A percentile compares a stretch with the other conserved stretches of the same genome.
Evolutionary conservation across 1,284 basidiomycete species (phyloP).

Genomic region (Sanghuangporus sanghuang): DNA sequence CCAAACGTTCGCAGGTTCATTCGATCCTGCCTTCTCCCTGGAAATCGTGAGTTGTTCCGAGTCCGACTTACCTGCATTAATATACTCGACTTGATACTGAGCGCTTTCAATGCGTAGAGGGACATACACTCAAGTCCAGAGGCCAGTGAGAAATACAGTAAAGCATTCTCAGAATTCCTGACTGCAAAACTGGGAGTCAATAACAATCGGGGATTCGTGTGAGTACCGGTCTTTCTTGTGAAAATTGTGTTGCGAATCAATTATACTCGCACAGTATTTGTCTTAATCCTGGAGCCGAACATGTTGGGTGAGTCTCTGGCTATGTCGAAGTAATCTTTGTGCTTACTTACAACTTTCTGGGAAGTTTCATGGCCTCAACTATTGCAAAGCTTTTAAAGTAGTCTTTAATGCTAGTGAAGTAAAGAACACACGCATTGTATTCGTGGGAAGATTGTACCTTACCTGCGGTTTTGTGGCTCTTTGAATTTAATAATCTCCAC

Average conservation of each 20-base stretch:
- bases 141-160: not conserved
- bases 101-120: not conserved
- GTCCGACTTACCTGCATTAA: not conserved
- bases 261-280: not conserved
- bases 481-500: too few relatives aligned
- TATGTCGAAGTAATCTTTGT: not conserved
- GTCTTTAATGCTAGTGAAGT: too few relatives aligned
- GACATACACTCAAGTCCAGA: not conserved
- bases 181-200: not conserved
- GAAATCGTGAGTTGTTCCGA: not conserved
- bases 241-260: not conserved
- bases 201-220: not conserved
- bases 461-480: too few relatives aligned
- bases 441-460: too few relatives aligned
- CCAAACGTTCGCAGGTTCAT: not conserved
- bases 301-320: not conserved
- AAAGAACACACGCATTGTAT: too few relatives aligned
- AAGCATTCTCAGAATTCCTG: not conserved
- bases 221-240: not conserved
- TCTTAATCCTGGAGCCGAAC: not conserved
- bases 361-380: not conserved
- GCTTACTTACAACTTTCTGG: not conserved
- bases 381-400: not conserved
- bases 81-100: not conserved
- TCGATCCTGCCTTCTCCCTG: not conserved